Conservation (phyloP, 2,329 filamentous ascomycete species). For the Xylariaceae sp. region DNA sequence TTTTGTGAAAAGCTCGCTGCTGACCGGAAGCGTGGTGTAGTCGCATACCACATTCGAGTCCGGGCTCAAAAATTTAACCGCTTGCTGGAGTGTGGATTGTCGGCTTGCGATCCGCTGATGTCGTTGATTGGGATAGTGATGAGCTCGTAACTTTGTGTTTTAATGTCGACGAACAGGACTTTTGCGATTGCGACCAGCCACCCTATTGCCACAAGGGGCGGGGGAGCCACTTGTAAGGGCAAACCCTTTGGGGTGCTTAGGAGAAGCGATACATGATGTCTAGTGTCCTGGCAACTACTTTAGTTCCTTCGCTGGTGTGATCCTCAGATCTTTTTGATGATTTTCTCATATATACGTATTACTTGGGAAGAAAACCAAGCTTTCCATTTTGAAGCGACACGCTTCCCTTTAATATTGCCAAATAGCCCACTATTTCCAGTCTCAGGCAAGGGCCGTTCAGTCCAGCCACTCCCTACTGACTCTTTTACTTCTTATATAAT, state of each 20-base stretch:
- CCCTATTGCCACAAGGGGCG: slow-evolving; percentile 18
- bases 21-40: slow-evolving; percentile 1
- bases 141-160: not conserved
- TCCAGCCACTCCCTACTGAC: too few species aligned
- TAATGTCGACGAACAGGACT: slow-evolving; percentile 7
- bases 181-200: slow-evolving; percentile 15
- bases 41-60: too few species aligned
- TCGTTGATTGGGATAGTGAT: not conserved
- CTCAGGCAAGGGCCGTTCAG: too few species aligned
- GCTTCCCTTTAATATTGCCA: too few species aligned
- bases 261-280: slow-evolving; percentile 20
- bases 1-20: not conserved
- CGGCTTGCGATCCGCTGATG: not conserved
- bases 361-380: too few species aligned
- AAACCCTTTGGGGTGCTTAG: slow-evolving; percentile 15
- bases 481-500: too few species aligned
- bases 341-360: too few species aligned
- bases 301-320: too few species aligned
- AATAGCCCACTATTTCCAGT: too few species aligned
- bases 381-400: too few species aligned
- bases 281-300: too few species aligned
- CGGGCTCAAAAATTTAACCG: not conserved
- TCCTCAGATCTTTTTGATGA: too few species aligned
- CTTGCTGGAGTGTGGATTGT: not conserved
- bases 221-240: slow-evolving; percentile 24